Evolutionary conservation across 23 red algal genomes (phyloP).

Genomic region (Cyanidiococcus yangmingshanensis): DNA sequence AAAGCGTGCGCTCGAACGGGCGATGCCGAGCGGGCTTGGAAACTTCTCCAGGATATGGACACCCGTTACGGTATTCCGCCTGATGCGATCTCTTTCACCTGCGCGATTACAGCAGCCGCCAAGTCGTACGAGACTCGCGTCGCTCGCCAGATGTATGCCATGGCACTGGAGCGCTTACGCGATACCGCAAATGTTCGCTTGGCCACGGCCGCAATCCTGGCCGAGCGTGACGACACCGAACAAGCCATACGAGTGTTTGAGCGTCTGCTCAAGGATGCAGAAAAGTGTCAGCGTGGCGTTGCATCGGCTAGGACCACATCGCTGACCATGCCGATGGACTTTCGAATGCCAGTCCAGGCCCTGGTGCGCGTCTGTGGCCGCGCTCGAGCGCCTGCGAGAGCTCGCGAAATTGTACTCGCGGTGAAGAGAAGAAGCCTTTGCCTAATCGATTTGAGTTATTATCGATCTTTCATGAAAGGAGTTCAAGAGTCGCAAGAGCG

Average conservation of each 20-base stretch:
- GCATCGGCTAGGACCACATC: background rate
- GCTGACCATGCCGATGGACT: background rate
- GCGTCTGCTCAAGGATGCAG: background rate
- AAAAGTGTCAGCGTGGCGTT: background rate
- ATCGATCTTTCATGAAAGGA: conserved; percentile 10
- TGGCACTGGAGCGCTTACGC: background rate
- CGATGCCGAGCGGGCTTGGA: background rate
- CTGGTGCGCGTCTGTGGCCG: conserved; percentile 17
- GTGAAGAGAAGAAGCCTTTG: background rate
- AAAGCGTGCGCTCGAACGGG: conserved; percentile 15
- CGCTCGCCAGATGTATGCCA: background rate
- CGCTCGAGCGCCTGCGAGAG: background rate
- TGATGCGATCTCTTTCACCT: conserved; percentile 16
- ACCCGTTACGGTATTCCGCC: background rate
- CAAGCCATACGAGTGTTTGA: background rate
- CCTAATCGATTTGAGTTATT: background rate
- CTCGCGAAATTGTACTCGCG: background rate
- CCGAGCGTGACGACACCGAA: background rate
- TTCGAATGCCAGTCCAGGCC: background rate
- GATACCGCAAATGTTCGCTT: background rate
- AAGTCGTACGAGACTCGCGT: background rate
- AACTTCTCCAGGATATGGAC: background rate
- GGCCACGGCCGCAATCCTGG: conserved; percentile 12
- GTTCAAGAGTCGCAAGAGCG: conserved; percentile 7
- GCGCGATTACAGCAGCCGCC: background rate